Percentiles rank a stretch among this genome's conserved stretches.
Conservation (phyloP, 73 alveolate species). For the Paramecium biaurelia region DNA sequence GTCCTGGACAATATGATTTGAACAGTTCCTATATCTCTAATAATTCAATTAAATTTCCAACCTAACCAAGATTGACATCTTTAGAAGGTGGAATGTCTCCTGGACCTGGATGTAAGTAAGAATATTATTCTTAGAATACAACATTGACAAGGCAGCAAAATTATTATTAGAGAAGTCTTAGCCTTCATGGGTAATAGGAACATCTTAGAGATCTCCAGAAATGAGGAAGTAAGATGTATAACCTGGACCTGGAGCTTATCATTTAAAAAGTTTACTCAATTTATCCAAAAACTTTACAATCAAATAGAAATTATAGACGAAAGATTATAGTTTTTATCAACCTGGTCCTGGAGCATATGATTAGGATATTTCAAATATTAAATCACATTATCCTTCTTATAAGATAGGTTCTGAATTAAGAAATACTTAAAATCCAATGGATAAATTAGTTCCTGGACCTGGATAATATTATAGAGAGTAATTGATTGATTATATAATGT, state of each 20-base stretch:
- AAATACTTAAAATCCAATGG: neutral
- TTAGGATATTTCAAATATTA: neutral
- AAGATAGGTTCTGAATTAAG: constrained; percentile 19
- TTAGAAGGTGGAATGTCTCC: neutral
- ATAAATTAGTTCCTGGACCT: constrained; percentile 4
- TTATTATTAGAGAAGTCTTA: neutral
- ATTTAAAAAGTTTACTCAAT: neutral
- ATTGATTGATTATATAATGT: neutral
- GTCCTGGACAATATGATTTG: constrained; percentile 16
- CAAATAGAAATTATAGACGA: neutral
- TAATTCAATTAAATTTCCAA: neutral
- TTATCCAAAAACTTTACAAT: neutral
- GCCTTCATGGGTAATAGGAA: constrained; percentile 26
- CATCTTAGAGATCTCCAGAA: neutral
- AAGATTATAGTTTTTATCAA: neutral
- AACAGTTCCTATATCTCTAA: neutral
- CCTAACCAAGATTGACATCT: constrained; percentile 8
- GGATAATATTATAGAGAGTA: constrained; percentile 39
- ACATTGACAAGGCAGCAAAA: constrained; percentile 7
- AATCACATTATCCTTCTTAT: constrained; percentile 2
- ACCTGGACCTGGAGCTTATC: constrained; percentile 50
- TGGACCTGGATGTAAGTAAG: constrained; percentile 47
- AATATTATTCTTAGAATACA: neutral
- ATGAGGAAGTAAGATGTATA: neutral
- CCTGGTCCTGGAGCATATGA: constrained; percentile 50